A percentile compares a stretch with the other conserved stretches of the same genome.
phyloP scores from a whole-genome alignment of 1,139 yeast species.

The Yamadazyma mexicana region DNA sequence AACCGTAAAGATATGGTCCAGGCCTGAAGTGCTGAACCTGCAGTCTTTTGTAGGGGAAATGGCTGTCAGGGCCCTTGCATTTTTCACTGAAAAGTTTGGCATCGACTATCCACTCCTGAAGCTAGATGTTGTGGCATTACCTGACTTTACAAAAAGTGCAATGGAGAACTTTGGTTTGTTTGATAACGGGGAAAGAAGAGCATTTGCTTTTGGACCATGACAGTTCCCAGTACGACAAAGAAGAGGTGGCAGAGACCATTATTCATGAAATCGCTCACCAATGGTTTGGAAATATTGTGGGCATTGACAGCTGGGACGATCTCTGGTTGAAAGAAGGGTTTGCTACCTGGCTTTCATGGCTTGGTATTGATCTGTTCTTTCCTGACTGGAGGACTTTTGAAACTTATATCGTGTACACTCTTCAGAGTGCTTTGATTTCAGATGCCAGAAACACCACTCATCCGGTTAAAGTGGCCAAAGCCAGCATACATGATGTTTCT shows the following conservation, averaged over 20 bases:
- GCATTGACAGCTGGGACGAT: constrained; percentile 68
- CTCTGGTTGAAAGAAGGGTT: constrained; percentile 65
- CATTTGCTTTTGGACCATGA: constrained; percentile 47
- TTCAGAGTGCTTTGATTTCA: constrained; percentile 52
- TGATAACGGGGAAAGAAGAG: constrained; percentile 55
- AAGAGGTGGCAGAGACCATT: constrained; percentile 58
- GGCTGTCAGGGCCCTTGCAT: constrained; percentile 53
- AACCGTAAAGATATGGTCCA: constrained; percentile 56
- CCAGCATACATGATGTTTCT: constrained; percentile 54
- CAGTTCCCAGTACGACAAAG: constrained; percentile 44
- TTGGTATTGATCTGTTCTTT: constrained; percentile 49
- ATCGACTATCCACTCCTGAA: constrained; percentile 62
- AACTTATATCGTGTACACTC: constrained; percentile 50
- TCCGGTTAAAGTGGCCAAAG: constrained; percentile 58
- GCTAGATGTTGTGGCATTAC: constrained; percentile 57
- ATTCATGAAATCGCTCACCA: constrained; percentile 67
- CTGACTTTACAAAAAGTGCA: constrained; percentile 59
- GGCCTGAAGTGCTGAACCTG: constrained; percentile 50
- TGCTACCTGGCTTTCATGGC: constrained; percentile 62
- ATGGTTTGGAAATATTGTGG: constrained; percentile 64
- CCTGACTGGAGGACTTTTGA: constrained; percentile 63
- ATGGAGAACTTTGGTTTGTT: constrained; percentile 65
- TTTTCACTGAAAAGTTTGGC: constrained; percentile 52
- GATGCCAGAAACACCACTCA: constrained; percentile 57
- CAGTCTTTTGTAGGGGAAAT: constrained; percentile 52